Evolutionary conservation across 441 rosid genomes (phyloP).

Genomic region (Gossypium armourianum): DNA sequence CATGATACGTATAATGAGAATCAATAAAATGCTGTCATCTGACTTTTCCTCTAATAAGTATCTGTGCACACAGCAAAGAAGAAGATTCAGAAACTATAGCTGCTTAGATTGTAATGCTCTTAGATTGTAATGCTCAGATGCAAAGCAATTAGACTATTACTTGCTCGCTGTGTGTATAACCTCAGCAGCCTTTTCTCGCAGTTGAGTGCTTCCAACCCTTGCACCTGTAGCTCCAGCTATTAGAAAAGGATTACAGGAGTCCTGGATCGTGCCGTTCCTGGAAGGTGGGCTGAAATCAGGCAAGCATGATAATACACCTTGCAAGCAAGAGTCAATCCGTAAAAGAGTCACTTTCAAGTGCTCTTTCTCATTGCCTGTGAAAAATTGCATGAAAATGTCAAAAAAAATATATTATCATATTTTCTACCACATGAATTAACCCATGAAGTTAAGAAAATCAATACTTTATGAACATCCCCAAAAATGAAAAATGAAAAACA

Average conservation of each 20-base stretch:
- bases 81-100: slow-evolving; percentile 22
- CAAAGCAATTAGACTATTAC: slow-evolving; percentile 43
- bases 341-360: slow-evolving; percentile 96
- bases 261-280: slow-evolving; percentile 50
- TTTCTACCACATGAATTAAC: neutral
- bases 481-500: slow-evolving; percentile 11
- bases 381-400: slow-evolving; percentile 17
- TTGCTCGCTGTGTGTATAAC: slow-evolving; percentile 77
- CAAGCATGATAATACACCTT: slow-evolving; percentile 97
- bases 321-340: slow-evolving; percentile 93
- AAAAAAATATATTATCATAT: neutral
- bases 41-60: slow-evolving; percentile 82
- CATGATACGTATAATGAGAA: slow-evolving; percentile 79
- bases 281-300: slow-evolving; percentile 92
- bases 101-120: neutral
- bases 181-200: slow-evolving; percentile 84
- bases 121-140: neutral
- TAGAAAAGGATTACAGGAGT: slow-evolving; percentile 48
- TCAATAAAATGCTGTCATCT: slow-evolving; percentile 94
- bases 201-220: slow-evolving; percentile 65
- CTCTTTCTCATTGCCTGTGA: slow-evolving; percentile 89
- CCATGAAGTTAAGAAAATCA: neutral
- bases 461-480: neutral
- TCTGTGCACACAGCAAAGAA: slow-evolving; percentile 36
- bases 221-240: slow-evolving; percentile 97